Evolutionary conservation across 2,329 filamentous ascomycete genomes (phyloP).

Genomic region (Fusarium phyllophilum): DNA sequence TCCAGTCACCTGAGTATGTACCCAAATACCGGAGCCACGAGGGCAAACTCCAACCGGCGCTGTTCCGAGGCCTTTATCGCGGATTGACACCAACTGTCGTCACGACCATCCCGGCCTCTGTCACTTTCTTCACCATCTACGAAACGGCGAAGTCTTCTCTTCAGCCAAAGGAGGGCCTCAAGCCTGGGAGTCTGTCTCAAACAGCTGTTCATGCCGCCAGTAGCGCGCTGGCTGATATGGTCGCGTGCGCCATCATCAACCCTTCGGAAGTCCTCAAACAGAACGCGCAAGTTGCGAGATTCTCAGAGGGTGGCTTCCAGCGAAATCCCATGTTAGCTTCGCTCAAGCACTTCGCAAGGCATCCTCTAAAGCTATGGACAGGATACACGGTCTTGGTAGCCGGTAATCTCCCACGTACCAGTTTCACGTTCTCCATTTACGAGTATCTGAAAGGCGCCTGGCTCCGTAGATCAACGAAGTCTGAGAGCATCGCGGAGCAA

Average conservation of each 20-base stretch:
- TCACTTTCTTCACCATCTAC: slow-evolving; percentile 28
- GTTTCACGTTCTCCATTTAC: slow-evolving; percentile 25
- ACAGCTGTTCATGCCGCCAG: slow-evolving; percentile 16
- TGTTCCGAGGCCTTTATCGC: slow-evolving; percentile 21
- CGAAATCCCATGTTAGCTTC: slow-evolving; percentile 4
- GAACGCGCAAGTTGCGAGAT: slow-evolving; percentile 21
- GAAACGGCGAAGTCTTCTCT: slow-evolving; percentile 12
- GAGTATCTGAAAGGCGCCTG: slow-evolving; percentile 22
- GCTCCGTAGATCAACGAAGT: not conserved
- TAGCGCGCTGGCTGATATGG: slow-evolving; percentile 26
- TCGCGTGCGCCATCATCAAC: slow-evolving; percentile 30
- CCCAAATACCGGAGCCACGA: slow-evolving; percentile 3
- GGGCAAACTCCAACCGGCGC: slow-evolving; percentile 3
- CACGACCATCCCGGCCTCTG: slow-evolving; percentile 24
- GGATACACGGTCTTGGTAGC: slow-evolving; percentile 26
- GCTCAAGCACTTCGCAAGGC: slow-evolving; percentile 16
- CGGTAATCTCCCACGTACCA: slow-evolving; percentile 27
- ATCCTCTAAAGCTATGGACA: slow-evolving; percentile 23
- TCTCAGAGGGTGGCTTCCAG: not conserved
- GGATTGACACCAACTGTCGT: slow-evolving; percentile 18
- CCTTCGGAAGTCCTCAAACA: slow-evolving; percentile 29
- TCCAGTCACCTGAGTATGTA: slow-evolving; percentile 23
- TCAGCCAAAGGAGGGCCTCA: not conserved
- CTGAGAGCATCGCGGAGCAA: not conserved
- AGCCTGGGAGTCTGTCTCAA: not conserved